Evolutionary conservation across 768 basidiomycete species (phyloP).

Genomic region (Fomitopsis pulvina): DNA sequence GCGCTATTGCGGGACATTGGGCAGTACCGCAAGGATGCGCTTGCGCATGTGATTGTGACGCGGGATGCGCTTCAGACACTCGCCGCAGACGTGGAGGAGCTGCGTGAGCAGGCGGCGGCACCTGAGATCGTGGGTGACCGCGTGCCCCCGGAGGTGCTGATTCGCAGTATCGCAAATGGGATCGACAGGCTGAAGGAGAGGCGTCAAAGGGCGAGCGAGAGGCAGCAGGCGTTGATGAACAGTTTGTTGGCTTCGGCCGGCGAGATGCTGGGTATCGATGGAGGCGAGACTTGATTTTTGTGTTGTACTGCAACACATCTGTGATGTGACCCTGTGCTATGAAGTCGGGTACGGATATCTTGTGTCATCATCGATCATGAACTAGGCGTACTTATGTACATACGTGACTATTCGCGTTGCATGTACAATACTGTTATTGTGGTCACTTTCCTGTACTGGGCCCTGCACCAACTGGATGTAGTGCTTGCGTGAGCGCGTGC

Average conservation of each 20-base stretch:
- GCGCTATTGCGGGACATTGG: constrained; percentile 47
- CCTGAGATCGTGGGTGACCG: constrained; percentile 55
- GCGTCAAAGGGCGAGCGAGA: constrained; percentile 41
- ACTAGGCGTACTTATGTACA: too few species aligned
- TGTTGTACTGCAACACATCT: too few species aligned
- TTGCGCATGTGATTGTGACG: constrained; percentile 59
- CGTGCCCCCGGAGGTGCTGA: constrained; percentile 68
- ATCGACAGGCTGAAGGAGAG: constrained; percentile 56
- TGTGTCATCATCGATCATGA: too few species aligned
- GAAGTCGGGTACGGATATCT: too few species aligned
- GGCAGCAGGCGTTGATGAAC: constrained; percentile 32
- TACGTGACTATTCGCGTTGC: neutral
- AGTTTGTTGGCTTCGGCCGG: constrained; percentile 13
- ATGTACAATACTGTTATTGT: neutral
- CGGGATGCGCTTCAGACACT: constrained; percentile 54
- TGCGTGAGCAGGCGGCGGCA: constrained; percentile 64
- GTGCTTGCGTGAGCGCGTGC: too few species aligned
- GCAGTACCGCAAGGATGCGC: constrained; percentile 53
- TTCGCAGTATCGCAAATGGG: constrained; percentile 62
- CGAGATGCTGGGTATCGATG: neutral
- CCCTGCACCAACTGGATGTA: too few species aligned
- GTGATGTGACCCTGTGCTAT: too few species aligned
- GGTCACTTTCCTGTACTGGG: too few species aligned
- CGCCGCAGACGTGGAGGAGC: constrained; percentile 71
- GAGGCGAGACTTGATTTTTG: neutral